Conservation (phyloP, 495 filamentous ascomycete genomes). For the Chaetomium cochliodes region DNA sequence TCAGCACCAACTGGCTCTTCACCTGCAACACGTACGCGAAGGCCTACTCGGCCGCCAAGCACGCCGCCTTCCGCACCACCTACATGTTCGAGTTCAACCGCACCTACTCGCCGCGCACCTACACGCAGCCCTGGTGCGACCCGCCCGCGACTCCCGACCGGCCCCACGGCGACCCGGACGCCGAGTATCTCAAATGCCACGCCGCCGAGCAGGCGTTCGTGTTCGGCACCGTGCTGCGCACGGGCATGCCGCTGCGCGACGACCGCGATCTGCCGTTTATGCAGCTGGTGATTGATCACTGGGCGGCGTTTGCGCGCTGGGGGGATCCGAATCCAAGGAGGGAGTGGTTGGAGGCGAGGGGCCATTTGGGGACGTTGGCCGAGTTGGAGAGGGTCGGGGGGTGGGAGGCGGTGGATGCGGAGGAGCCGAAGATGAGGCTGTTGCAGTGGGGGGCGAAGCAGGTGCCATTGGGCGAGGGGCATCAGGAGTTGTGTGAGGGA, state of each 20-base stretch:
- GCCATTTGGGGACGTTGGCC: constrained; percentile 25
- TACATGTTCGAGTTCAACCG: constrained; percentile 48
- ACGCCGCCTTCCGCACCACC: constrained; percentile 31
- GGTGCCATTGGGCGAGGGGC: constrained; percentile 26
- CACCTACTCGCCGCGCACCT: constrained; percentile 44
- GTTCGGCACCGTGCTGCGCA: constrained; percentile 37
- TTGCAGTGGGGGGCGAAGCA: constrained; percentile 35
- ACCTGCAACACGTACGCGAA: constrained; percentile 41
- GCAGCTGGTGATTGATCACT: constrained; percentile 34
- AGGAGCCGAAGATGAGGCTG: constrained; percentile 26
- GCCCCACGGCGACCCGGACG: constrained; percentile 40
- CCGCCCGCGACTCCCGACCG: constrained; percentile 29
- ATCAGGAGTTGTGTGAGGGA: constrained; percentile 24
- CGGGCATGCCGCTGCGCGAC: constrained; percentile 30
- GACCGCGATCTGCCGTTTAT: constrained; percentile 32
- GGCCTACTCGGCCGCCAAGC: constrained; percentile 33
- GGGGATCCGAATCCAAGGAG: constrained; percentile 32
- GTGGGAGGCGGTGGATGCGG: constrained; percentile 29
- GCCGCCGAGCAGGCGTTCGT: constrained; percentile 48
- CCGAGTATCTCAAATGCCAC: constrained; percentile 51
- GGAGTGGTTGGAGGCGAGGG: constrained; percentile 25
- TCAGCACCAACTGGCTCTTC: constrained; percentile 42
- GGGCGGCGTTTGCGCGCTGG: constrained; percentile 30
- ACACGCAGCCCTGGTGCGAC: constrained; percentile 41
- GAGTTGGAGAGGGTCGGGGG: constrained; percentile 24